Evolutionary conservation across 768 basidiomycete genomes (phyloP), one percentile per base, ranked within the genome.

Genomic region (Rhodotorula paludigena): DNA sequence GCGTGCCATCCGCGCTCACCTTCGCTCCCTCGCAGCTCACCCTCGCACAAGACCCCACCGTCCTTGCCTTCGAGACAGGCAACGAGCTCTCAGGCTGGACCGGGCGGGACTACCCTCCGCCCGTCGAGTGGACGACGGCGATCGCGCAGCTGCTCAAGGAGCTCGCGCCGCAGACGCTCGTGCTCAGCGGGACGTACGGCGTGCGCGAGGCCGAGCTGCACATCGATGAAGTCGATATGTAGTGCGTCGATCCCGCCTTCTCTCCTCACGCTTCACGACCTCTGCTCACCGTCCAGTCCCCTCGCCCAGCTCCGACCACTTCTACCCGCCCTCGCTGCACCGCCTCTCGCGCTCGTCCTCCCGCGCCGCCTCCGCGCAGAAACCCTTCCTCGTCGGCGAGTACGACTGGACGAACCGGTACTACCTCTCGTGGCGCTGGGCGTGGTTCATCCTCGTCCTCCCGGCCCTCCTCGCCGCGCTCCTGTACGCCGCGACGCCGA

Each of bases 391-490:
- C 25, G 64, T 55, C 8, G 74, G 74, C 39, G 74, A 75, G 51
- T 75, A 63, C 53, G 74, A 75, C 67, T 74, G 73, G 73, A 74
- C 73, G 39, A 55, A 68, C 51, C 47, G 58, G 33, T 65, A 68
- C 52, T 74, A 63, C 67, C 16, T 23, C 33, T 15, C 35, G 20
- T 55, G 35, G 25, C 51, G 63, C 10, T 69, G 62, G 49, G 56
- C 53, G 11, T 72, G 70, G 49, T 63, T 69, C n/a, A 44, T 59
- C 42, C 45, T 72, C 25, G 33, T 66, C 30, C 30, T 69, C 14
- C 74, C 74, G 12, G 68, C 61, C 0, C 33, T 73, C 0, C 35
- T 75, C 11, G 71, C 69, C 0, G 39, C 58, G 11, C 10, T 45
- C 7, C 53, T 74, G 21, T 66, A 60, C 57, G 44, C 51, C 32